These are phyloP conservation scores for Capronia coronata DNA, from an alignment of 2,329 filamentous ascomycete genomes.

Conservation along the genomic window DNA sequence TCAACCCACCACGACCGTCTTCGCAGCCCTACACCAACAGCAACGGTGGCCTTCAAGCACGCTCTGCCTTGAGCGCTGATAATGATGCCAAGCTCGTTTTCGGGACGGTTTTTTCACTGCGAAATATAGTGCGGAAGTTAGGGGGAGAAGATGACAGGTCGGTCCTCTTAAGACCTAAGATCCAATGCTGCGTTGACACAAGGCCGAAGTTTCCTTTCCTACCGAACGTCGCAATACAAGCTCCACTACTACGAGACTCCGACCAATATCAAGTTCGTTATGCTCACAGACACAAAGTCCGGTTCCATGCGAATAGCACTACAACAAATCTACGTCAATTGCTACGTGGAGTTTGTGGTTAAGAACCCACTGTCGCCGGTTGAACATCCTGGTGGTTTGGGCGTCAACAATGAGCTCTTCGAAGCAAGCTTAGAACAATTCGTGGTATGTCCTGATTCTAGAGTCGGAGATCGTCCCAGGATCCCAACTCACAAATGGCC, in stretches of 20 bases:
- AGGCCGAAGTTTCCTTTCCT: slow-evolving; percentile 72
- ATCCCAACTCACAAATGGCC: slow-evolving; percentile 3
- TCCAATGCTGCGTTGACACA: slow-evolving; percentile 18
- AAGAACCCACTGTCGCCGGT: slow-evolving; percentile 58
- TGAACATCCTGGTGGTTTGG: slow-evolving; percentile 56
- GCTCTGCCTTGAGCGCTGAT: slow-evolving; percentile 48
- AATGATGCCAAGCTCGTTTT: slow-evolving; percentile 97
- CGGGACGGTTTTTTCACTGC: slow-evolving; percentile 89
- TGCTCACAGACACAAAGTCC: slow-evolving; percentile 85
- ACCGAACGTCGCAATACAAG: slow-evolving; percentile 91
- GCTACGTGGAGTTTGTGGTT: slow-evolving; percentile 87
- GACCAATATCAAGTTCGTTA: slow-evolving; percentile 89
- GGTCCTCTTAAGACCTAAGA: slow-evolving; percentile 12
- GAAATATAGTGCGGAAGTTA: slow-evolving; percentile 94
- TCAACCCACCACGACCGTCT: slow-evolving; percentile 45
- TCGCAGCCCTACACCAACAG: slow-evolving; percentile 44
- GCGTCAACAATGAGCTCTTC: slow-evolving; percentile 60
- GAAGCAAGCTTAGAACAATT: slow-evolving; percentile 52
- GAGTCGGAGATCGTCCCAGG: not conserved
- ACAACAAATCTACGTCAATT: slow-evolving; percentile 96
- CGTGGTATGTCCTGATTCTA: slow-evolving; percentile 37
- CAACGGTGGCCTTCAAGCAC: slow-evolving; percentile 36
- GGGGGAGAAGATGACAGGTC: slow-evolving; percentile 80
- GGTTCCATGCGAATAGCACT: slow-evolving; percentile 88
- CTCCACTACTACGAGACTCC: slow-evolving; percentile 98